Evolutionary conservation across 306 rosid species (phyloP).

Genomic region (Luffa aegyptiaca): DNA sequence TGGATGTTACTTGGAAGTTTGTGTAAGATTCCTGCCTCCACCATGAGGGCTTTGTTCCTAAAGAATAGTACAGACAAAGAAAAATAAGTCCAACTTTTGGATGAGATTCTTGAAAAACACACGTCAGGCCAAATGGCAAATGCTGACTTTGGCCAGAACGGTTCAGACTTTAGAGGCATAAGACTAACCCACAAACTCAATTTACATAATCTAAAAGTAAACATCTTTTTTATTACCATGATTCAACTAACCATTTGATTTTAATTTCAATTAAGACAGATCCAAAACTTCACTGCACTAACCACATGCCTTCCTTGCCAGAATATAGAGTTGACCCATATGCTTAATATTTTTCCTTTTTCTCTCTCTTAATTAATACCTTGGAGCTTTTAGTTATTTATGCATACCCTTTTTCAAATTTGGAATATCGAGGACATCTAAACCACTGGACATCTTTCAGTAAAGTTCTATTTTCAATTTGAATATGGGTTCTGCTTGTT

Average conservation of each 20-base stretch:
- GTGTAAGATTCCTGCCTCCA: conserved; percentile 74
- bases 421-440: conserved; percentile 3
- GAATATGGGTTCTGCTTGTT: neutral
- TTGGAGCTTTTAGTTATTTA: neutral
- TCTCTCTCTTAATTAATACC: conserved; percentile 2
- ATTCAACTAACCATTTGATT: conserved; percentile 13
- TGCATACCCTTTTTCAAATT: neutral
- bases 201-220: neutral
- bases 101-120: neutral
- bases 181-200: neutral
- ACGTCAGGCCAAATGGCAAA: neutral
- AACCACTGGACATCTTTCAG: neutral
- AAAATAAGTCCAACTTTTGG: conserved; percentile 9
- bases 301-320: conserved; percentile 3
- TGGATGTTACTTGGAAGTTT: conserved; percentile 49
- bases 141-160: neutral
- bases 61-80: conserved; percentile 6
- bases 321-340: conserved; percentile 7
- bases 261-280: neutral
- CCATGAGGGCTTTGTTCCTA: conserved; percentile 80
- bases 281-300: conserved; percentile 4
- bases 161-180: neutral
- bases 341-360: neutral
- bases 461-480: neutral
- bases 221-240: conserved; percentile 2